Percentiles rank a stretch among this genome's conserved stretches.
Conservation (phyloP, 1,284 basidiomycete species). For the Schizophyllum commune region DNA sequence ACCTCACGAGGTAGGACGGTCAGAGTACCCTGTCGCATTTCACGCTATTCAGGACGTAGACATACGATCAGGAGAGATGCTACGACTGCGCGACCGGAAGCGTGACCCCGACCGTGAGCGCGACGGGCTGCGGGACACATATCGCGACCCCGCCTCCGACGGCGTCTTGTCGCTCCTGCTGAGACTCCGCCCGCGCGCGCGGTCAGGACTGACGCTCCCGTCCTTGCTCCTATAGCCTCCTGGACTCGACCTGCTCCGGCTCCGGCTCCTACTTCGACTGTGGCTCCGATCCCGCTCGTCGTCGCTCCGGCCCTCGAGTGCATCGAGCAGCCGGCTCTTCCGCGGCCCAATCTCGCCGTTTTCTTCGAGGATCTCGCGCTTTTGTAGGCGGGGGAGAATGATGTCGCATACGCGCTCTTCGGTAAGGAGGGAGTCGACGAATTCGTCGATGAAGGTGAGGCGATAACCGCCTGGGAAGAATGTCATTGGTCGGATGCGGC, state of each 20-base stretch:
- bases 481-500: neutral
- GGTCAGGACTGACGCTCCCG: slow-evolving; percentile 21
- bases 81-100: slow-evolving; percentile 48
- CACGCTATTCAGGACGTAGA: neutral
- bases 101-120: slow-evolving; percentile 34
- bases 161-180: slow-evolving; percentile 26
- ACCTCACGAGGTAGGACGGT: too few species aligned
- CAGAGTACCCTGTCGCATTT: too few species aligned
- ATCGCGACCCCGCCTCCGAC: slow-evolving; percentile 44
- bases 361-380: slow-evolving; percentile 85
- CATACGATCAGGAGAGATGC: slow-evolving; percentile 54
- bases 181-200: slow-evolving; percentile 22
- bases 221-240: slow-evolving; percentile 19
- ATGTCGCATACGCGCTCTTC: slow-evolving; percentile 96
- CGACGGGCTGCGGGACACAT: slow-evolving; percentile 56
- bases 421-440: slow-evolving; percentile 76
- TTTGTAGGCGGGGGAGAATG: slow-evolving; percentile 86
- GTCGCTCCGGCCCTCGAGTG: slow-evolving; percentile 67
- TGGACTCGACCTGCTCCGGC: slow-evolving; percentile 17
- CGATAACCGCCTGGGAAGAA: slow-evolving; percentile 61
- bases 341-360: slow-evolving; percentile 82
- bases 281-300: slow-evolving; percentile 32
- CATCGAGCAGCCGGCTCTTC: slow-evolving; percentile 74
- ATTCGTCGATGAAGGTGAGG: slow-evolving; percentile 89
- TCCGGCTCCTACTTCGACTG: slow-evolving; percentile 28